phyloP scores from a whole-genome alignment of 2,329 filamentous ascomycete genomes.

The Mycosphaerella sp. region DNA sequence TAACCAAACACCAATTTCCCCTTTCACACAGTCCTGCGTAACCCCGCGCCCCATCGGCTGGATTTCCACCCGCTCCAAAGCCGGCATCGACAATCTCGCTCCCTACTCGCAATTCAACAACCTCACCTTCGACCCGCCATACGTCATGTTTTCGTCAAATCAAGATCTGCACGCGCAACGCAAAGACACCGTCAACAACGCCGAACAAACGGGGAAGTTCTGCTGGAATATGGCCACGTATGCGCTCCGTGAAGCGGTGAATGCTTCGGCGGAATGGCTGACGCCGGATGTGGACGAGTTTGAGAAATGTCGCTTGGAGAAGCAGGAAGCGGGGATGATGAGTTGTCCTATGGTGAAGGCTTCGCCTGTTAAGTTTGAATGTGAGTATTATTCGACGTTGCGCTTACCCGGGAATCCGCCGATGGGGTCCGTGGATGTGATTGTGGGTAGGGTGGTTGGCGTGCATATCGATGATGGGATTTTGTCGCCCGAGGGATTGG shows the following conservation, averaged over 20 bases:
- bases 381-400: slow-evolving; percentile 51
- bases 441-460: slow-evolving; percentile 53
- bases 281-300: slow-evolving; percentile 52
- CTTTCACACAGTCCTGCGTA: slow-evolving; percentile 52
- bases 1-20: too few relatives aligned
- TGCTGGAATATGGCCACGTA: slow-evolving; percentile 44
- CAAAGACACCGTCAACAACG: slow-evolving; percentile 55
- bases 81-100: slow-evolving; percentile 50
- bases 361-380: slow-evolving; percentile 55
- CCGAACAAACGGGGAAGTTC: slow-evolving; percentile 46
- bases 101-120: slow-evolving; percentile 60
- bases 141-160: slow-evolving; percentile 57
- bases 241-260: slow-evolving; percentile 51
- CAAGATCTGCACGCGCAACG: slow-evolving; percentile 43
- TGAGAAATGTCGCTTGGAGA: slow-evolving; percentile 44
- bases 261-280: slow-evolving; percentile 49
- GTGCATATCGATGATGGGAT: slow-evolving; percentile 53
- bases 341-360: slow-evolving; percentile 49
- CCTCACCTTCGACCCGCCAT: slow-evolving; percentile 57
- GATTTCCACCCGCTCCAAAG: slow-evolving; percentile 52
- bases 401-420: slow-evolving; percentile 52
- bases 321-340: slow-evolving; percentile 40
- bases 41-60: slow-evolving; percentile 56
- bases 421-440: slow-evolving; percentile 53
- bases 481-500: slow-evolving; percentile 49